A percentile compares a stretch with the other conserved stretches of the same genome.
Conservation (phyloP, 2,329 filamentous ascomycete species). For the Scytalidium lignicola region DNA sequence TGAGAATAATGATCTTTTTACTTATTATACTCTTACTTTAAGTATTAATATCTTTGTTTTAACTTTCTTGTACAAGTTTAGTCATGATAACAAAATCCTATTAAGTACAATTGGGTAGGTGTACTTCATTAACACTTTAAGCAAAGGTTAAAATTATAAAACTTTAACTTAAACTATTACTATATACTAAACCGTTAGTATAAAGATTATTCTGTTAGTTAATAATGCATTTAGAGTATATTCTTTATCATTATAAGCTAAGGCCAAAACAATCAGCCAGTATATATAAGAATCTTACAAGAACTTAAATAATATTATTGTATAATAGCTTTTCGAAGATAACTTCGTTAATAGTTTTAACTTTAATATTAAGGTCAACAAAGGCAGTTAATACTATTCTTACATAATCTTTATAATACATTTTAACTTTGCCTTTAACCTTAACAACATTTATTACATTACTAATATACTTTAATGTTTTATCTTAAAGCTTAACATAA, state of each 20-base stretch:
- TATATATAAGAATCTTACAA: conserved; percentile 42
- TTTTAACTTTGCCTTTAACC: conserved; percentile 28
- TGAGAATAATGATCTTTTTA: conserved; percentile 27
- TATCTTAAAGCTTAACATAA: conserved; percentile 39
- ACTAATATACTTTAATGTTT: conserved; percentile 41
- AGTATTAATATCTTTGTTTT: conserved; percentile 40
- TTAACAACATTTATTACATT: conserved; percentile 37
- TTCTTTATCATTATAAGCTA: conserved; percentile 27
- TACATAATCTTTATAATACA: conserved; percentile 24
- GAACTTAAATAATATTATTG: conserved; percentile 26
- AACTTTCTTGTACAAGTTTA: conserved; percentile 37
- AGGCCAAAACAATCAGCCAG: conserved; percentile 36
- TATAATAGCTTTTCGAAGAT: conserved; percentile 40
- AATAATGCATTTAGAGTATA: conserved; percentile 36
- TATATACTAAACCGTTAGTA: conserved; percentile 36
- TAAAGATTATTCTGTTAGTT: conserved; percentile 41
- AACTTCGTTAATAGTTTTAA: conserved; percentile 48
- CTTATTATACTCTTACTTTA: conserved; percentile 32
- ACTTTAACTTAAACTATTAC: conserved; percentile 34
- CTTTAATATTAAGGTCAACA: conserved; percentile 39
- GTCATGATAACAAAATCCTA: conserved; percentile 30
- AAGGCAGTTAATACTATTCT: conserved; percentile 21
- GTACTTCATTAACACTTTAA: conserved; percentile 30
- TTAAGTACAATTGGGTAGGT: conserved; percentile 35
- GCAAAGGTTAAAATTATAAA: conserved; percentile 33